Base-by-base conservation (phyloP, 805 yeast genomes). In the Wickerhamiella musiphila region DNA sequence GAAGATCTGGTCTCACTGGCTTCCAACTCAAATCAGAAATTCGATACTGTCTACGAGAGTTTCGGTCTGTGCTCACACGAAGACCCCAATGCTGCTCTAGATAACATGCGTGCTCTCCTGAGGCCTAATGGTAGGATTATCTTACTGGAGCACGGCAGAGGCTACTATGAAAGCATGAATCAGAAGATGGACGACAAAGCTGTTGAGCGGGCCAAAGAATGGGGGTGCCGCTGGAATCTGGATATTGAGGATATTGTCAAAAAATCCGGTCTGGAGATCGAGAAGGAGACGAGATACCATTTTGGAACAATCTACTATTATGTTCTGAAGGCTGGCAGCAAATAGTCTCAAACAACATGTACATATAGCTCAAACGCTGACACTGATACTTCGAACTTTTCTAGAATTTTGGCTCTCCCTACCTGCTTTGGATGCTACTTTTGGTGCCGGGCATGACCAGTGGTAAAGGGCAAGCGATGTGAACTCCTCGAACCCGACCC, bases 181-280 rank as follows among this genome's bases (percentile, higher is more conserved):
- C 66, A 70, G 18, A 70, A 77, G 35, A 60, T 90, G 52, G 95
- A 90, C 52, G 68, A 70, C 38, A 64, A 90, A 40, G 84, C 94
- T 3, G 83, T 71, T 39, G 68, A 70, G 43, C 74, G 94, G 54
- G 68, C 84, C 57, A 69, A 76, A 37, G 71, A 75, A 3, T 90
- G 96, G 95, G 98, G 94, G 1, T 90, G 98, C 54, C 63, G 96
- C 48, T 90, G 96, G 95, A 90, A 90, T 50, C 59, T 90, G 40
- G 96, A 90, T 49, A 79, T 90, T 42, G 93, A 84, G 16, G 92
- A 77, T 44, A 62, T 90, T 25, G 65, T 90, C 18, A 84, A 78
- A 49, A 72, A 71, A 36, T 73, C 93, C 5, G 93, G 93, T 0
- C 60, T 90, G 35, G 84, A 78, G 42, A 67, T 90, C 27, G 79